Percentiles rank a stretch among this genome's conserved stretches.
Conservation (phyloP, 73 alveolate genomes). For the Paramecium primaurelia region DNA sequence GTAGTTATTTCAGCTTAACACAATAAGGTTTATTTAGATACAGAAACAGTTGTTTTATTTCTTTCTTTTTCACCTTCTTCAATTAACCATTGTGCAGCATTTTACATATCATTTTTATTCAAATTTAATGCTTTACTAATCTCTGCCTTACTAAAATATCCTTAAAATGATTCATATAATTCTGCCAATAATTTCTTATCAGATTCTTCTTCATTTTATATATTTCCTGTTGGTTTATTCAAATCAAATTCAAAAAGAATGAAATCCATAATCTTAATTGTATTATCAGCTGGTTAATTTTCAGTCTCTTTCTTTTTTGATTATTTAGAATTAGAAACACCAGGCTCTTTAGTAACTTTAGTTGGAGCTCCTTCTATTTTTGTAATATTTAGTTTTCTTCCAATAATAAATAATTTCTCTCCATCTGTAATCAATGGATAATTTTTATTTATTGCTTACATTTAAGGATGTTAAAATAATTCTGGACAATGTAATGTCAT, state of each 20-base stretch:
- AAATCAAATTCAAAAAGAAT: conserved; percentile 49
- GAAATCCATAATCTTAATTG: conserved; percentile 39
- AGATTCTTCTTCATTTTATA: conserved; percentile 58
- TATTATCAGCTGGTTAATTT: conserved; percentile 29
- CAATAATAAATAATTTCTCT: conserved; percentile 72
- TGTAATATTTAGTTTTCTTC: conserved; percentile 62
- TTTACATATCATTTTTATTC: conserved; percentile 69
- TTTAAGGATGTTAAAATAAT: conserved; percentile 54
- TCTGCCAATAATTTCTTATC: conserved; percentile 54
- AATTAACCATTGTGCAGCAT: conserved; percentile 80
- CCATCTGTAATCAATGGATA: conserved; percentile 89
- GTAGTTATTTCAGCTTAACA: conserved; percentile 68
- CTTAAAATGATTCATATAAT: conserved; percentile 68
- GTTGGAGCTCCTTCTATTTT: conserved; percentile 1
- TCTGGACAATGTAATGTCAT: conserved; percentile 77
- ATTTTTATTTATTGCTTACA: conserved; percentile 71
- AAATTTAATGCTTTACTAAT: conserved; percentile 74
- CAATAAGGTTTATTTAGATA: conserved; percentile 59
- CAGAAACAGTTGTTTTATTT: conserved; percentile 67
- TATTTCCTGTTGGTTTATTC: conserved; percentile 41
- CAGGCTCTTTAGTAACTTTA: conserved; percentile 22
- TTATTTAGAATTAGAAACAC: conserved; percentile 11
- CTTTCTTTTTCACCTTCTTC: conserved; percentile 83
- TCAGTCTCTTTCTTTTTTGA: conserved; percentile 53
- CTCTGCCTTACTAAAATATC: conserved; percentile 71